Evolutionary conservation across 176 grass and related monocot genomes (phyloP).

Genomic region (Guadua angustifolia): DNA sequence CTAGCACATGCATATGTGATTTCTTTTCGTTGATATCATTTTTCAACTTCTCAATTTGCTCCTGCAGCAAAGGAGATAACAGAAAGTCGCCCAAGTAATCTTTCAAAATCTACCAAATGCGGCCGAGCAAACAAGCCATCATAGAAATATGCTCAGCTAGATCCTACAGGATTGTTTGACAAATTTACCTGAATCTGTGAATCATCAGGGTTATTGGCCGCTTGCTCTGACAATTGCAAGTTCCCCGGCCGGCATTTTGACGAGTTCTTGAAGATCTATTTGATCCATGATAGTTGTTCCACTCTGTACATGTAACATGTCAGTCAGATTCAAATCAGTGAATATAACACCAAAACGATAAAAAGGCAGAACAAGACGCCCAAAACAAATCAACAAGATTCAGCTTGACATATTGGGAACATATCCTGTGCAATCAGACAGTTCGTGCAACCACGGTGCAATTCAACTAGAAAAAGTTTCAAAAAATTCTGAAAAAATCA

Average conservation of each 20-base stretch:
- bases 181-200: constrained; percentile 68
- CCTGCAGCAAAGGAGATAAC: constrained; percentile 48
- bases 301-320: constrained; percentile 56
- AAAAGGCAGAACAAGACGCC: background rate
- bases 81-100: constrained; percentile 28
- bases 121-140: background rate
- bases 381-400: constrained; percentile 28
- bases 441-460: no score
- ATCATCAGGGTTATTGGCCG: constrained; percentile 64
- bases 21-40: constrained; percentile 91
- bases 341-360: constrained; percentile 27
- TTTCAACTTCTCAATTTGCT: constrained; percentile 81
- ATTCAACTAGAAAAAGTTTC: no score
- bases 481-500: no score
- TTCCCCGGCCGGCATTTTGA: constrained; percentile 95
- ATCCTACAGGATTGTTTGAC: constrained; percentile 21
- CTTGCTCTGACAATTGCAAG: constrained; percentile 83
- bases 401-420: background rate
- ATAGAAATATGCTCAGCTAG: constrained; percentile 17
- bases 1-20: constrained; percentile 85
- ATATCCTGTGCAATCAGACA: no score
- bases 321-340: constrained; percentile 19
- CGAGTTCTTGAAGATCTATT: constrained; percentile 96
- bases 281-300: constrained; percentile 96
- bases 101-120: background rate